A percentile compares a stretch with the other conserved stretches of the same genome.
Evolutionary conservation across 2,329 filamentous ascomycete species (phyloP).

Genomic region (Sporothrix luriei): DNA sequence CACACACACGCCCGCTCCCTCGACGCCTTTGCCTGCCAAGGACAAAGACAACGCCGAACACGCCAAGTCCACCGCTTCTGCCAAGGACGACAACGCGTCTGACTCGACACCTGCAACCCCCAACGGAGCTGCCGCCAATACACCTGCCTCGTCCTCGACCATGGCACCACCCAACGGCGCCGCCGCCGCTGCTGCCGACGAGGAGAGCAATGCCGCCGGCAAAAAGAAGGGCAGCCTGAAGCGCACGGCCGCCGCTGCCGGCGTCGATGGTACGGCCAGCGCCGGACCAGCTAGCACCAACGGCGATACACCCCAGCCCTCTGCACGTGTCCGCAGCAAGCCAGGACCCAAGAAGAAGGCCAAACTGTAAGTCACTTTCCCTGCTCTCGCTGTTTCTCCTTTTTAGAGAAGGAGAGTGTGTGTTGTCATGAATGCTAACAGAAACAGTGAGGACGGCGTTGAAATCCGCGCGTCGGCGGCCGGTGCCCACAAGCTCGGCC

Average conservation of each 20-base stretch:
- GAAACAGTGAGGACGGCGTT: slow-evolving; percentile 62
- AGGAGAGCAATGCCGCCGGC: slow-evolving; percentile 58
- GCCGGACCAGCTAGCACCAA: slow-evolving; percentile 43
- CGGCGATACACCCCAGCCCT: slow-evolving; percentile 53
- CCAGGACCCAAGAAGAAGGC: slow-evolving; percentile 97
- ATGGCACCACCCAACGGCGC: not conserved
- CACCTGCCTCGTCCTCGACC: too few relatives aligned
- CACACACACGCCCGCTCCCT: slow-evolving; percentile 16
- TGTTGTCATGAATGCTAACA: slow-evolving; percentile 13
- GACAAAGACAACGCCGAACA: not conserved
- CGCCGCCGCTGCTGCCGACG: not conserved
- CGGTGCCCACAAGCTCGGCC: slow-evolving; percentile 79
- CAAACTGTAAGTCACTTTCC: slow-evolving; percentile 70
- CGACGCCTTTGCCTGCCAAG: slow-evolving; percentile 38
- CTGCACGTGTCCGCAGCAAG: slow-evolving; percentile 74
- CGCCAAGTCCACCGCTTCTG: not conserved
- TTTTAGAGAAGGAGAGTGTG: too few relatives aligned
- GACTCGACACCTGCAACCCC: slow-evolving; percentile 65
- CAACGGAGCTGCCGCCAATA: not conserved
- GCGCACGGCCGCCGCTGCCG: slow-evolving; percentile 63
- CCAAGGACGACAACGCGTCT: slow-evolving; percentile 56
- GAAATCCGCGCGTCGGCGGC: slow-evolving; percentile 53
- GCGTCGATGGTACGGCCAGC: slow-evolving; percentile 53
- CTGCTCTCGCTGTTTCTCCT: not conserved
- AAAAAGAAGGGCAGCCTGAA: slow-evolving; percentile 69